Evolutionary conservation across 2,329 filamentous ascomycete genomes (phyloP).

Genomic region (Xylaria sp.): DNA sequence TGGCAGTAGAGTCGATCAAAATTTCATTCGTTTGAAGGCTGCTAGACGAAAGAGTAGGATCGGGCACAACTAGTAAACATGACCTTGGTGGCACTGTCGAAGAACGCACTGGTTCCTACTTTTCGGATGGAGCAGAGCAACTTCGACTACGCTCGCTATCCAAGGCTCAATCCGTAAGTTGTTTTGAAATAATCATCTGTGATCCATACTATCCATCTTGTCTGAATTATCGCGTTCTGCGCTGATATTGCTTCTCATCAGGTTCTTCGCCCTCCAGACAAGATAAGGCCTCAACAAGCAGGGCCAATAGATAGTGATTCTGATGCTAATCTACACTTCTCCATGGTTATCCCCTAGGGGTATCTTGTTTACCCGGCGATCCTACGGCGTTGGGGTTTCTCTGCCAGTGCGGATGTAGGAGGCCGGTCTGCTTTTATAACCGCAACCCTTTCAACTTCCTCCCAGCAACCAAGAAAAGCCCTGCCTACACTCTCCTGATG

Average conservation of each 20-base stretch:
- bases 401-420: background rate
- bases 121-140: conserved; percentile 17
- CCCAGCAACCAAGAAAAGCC: background rate
- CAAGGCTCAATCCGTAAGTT: conserved; percentile 5
- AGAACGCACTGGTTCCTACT: conserved; percentile 18
- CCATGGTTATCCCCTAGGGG: background rate
- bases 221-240: background rate
- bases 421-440: conserved; percentile 9
- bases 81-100: conserved; percentile 12
- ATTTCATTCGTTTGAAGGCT: conserved; percentile 11
- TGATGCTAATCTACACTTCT: conserved; percentile 1
- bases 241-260: conserved; percentile 6
- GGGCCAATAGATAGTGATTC: background rate
- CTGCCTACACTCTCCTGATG: background rate
- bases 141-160: background rate
- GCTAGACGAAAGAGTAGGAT: conserved; percentile 4
- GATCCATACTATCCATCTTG: background rate
- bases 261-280: background rate
- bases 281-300: background rate
- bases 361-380: conserved; percentile 4
- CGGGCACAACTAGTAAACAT: conserved; percentile 9
- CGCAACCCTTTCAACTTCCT: conserved; percentile 1
- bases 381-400: background rate
- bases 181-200: background rate
- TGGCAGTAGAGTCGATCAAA: conserved; percentile 4